Base-by-base conservation (phyloP, 352 stramenopile genomes). In the Phytophthora pluvialis region DNA sequence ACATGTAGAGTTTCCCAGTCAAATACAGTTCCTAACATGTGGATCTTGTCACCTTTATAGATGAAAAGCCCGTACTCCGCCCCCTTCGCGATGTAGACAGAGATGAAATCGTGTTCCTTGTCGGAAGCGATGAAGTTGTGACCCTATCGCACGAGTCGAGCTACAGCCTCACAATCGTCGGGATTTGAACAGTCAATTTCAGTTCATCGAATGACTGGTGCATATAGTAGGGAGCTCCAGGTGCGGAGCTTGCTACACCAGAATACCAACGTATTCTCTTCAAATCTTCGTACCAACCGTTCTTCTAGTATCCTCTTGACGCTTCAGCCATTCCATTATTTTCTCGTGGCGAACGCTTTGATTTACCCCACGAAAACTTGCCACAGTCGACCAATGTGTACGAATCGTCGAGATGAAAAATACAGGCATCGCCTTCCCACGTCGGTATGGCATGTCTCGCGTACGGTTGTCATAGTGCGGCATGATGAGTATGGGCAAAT, bases 271-370 rank as follows among this genome's bases (percentile, higher is more conserved):
- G 63, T 32, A 62, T 57, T 1, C 68, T 63, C 13, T 67, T 26
- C 1, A 15, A 36, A 16, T 72, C 58, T 60, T 76, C 63, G 18
- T 75, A 76, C 68, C 68, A 76, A 11, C 68, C 63, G 25, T 72
- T 66, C 15, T 63, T 60, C 68, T 51, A 76, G 15, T 45, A 13
- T 4, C 63, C 68, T 15, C 49, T 35, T n/a, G 39, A 44, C 49
- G 40, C 1, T 46, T 48, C 4, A 75, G 36, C 67, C 67, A 75
- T 25, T 65, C 55, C 7, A 55, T 42, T 3, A 62, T 72, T n/a
- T 39, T 40, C 1, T 52, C 16, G 8, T 61, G 40, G 0, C 55
- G 55, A 6, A 65, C 50, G 5, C 15, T 67, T 35, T 38, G 48
- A 29, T 71, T 71, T 0, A 74, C 38, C 31, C 44, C 53, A 31